A percentile compares a stretch with the other conserved stretches of the same genome.
These are phyloP conservation scores for Dothistroma pini DNA, from an alignment of 2,329 filamentous ascomycete genomes.

Conservation along the genomic window DNA sequence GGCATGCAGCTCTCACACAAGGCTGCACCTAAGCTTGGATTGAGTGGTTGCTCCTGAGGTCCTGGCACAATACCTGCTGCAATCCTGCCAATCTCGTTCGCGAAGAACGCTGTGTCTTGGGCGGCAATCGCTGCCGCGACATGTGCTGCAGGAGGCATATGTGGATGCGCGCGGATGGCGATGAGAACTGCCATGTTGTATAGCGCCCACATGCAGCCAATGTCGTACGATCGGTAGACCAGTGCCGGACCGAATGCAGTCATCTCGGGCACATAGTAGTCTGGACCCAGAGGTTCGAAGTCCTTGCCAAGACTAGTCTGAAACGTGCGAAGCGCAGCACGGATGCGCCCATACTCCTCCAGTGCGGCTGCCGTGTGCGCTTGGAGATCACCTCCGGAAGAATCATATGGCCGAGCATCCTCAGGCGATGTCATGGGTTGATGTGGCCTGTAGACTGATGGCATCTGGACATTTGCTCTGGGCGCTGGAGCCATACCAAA, in stretches of 20 bases:
- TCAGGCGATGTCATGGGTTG: slow-evolving; percentile 23
- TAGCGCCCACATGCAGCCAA: slow-evolving; percentile 82
- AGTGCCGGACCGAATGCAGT: slow-evolving; percentile 80
- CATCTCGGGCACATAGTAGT: slow-evolving; percentile 57
- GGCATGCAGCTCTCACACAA: slow-evolving; percentile 79
- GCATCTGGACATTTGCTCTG: slow-evolving; percentile 39
- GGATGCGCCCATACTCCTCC: slow-evolving; percentile 74
- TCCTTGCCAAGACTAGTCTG: slow-evolving; percentile 64
- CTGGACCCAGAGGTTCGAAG: slow-evolving; percentile 70
- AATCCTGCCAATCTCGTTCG: slow-evolving; percentile 75
- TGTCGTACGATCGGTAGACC: slow-evolving; percentile 80
- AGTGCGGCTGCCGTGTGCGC: slow-evolving; percentile 65
- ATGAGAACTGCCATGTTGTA: slow-evolving; percentile 83
- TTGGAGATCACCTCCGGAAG: slow-evolving; percentile 52
- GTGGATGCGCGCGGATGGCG: slow-evolving; percentile 76
- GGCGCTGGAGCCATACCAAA: slow-evolving; percentile 50
- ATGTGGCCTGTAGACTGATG: slow-evolving; percentile 37
- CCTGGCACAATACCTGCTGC: slow-evolving; percentile 62
- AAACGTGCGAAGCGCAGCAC: slow-evolving; percentile 65
- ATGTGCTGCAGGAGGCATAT: slow-evolving; percentile 88
- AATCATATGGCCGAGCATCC: slow-evolving; percentile 44
- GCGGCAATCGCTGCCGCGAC: slow-evolving; percentile 78
- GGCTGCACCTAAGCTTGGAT: slow-evolving; percentile 72
- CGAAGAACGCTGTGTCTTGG: slow-evolving; percentile 64
- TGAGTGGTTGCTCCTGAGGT: slow-evolving; percentile 57